A percentile compares a stretch with the other conserved stretches of the same genome.
These are phyloP conservation scores for Lactarius deliciosus DNA, from an alignment of 768 basidiomycete genomes.

Conservation along the genomic window DNA sequence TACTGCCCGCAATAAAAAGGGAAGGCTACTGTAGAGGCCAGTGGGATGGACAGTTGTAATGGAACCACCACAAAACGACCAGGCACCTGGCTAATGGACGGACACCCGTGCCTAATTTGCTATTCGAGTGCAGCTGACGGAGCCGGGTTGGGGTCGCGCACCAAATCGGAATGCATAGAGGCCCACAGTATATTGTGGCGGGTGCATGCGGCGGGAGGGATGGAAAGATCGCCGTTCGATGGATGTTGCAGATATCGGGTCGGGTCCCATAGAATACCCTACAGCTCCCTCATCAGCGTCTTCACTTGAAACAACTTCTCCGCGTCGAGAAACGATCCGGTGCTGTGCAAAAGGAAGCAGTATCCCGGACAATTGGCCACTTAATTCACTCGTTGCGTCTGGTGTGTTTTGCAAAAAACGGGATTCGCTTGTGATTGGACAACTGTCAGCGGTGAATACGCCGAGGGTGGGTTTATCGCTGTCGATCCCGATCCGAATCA, in stretches of 20 bases:
- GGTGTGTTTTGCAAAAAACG: neutral
- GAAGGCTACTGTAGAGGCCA: neutral
- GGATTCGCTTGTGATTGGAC: neutral
- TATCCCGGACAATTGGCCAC: neutral
- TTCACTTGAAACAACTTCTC: neutral
- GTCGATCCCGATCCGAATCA: neutral
- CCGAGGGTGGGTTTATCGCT: neutral
- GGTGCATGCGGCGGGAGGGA: neutral
- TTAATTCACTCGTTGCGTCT: neutral
- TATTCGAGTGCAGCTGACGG: neutral
- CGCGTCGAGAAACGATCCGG: neutral
- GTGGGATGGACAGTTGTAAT: constrained; percentile 18
- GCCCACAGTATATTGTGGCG: neutral
- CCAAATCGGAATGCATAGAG: neutral
- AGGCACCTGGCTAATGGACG: neutral
- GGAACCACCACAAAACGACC: neutral
- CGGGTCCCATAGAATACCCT: neutral
- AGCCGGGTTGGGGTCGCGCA: neutral
- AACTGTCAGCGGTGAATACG: neutral
- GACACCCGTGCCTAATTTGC: constrained; percentile 7
- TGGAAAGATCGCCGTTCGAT: neutral
- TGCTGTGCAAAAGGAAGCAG: neutral
- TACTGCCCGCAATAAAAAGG: constrained; percentile 5
- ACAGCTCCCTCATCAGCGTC: neutral
- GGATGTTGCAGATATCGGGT: neutral